Conservation (phyloP, 306 rosid species). For the Rubus idaeus region DNA sequence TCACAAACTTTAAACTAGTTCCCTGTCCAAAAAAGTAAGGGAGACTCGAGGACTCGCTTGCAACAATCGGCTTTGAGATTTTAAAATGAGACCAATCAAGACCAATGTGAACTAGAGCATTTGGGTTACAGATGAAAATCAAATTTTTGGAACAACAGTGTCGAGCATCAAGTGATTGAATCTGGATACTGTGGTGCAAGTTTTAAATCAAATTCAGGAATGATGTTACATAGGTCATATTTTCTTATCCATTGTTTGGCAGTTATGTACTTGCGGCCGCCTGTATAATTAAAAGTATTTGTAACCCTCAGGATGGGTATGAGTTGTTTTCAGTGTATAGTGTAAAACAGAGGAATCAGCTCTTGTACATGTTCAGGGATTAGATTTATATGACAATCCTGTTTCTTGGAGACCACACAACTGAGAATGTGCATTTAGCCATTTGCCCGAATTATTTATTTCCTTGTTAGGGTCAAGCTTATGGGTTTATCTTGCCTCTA, state of each 20-base stretch:
- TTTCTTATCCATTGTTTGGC: background rate
- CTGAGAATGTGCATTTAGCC: background rate
- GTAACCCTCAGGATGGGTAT: conserved; percentile 3
- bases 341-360: background rate
- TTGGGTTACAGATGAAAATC: background rate
- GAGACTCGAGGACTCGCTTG: conserved; percentile 6
- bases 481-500: background rate
- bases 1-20: background rate
- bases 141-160: background rate
- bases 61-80: background rate
- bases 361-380: conserved; percentile 19
- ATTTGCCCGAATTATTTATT: background rate
- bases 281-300: background rate
- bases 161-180: conserved; percentile 10
- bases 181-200: background rate
- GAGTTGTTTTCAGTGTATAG: conserved; percentile 14
- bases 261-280: background rate
- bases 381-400: conserved; percentile 9
- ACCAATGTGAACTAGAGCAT: conserved; percentile 3
- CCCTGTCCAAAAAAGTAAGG: conserved; percentile 2
- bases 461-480: background rate
- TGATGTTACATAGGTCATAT: background rate
- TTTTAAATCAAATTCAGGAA: background rate
- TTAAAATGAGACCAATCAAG: background rate
- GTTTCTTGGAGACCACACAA: background rate